Conservation (phyloP, 352 stramenopile genomes). For the Detonula confervacea region DNA sequence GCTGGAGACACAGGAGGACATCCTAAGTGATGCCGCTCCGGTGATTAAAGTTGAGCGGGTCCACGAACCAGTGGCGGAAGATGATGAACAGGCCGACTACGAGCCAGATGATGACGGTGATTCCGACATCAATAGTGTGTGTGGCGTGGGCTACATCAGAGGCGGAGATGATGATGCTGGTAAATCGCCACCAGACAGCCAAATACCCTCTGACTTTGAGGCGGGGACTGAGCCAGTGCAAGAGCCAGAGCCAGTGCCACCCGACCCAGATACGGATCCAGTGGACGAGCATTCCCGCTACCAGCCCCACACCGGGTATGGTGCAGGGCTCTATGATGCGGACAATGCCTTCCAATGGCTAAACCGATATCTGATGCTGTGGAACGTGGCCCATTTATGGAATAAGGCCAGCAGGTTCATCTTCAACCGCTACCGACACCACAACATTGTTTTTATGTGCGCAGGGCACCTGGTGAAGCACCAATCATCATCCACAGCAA, state of each 20-base stretch:
- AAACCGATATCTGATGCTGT: constrained; percentile 34
- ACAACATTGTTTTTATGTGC: not conserved
- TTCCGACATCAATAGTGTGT: not conserved
- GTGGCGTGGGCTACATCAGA: not conserved
- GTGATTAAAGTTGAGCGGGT: too few relatives aligned
- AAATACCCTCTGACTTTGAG: not conserved
- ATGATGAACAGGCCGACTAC: not conserved
- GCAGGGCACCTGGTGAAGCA: not conserved
- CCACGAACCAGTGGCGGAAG: not conserved
- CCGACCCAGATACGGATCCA: too few relatives aligned
- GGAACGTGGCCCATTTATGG: constrained; percentile 15
- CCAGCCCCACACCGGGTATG: too few relatives aligned
- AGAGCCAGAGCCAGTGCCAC: not conserved
- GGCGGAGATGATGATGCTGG: not conserved
- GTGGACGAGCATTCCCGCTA: too few relatives aligned
- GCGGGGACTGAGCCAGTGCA: not conserved
- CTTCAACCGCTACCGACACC: constrained; percentile 1
- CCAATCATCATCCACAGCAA: not conserved
- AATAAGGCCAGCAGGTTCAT: not conserved
- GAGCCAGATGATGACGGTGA: not conserved
- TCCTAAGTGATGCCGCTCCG: not conserved
- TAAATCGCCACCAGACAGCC: not conserved
- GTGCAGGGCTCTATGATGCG: constrained; percentile 28
- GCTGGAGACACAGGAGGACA: not conserved
- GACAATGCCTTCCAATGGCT: constrained; percentile 52